Percentiles rank a stretch among this genome's conserved stretches.
Conservation (phyloP, 2,329 filamentous ascomycete genomes). For the Colletotrichum falcatum region DNA sequence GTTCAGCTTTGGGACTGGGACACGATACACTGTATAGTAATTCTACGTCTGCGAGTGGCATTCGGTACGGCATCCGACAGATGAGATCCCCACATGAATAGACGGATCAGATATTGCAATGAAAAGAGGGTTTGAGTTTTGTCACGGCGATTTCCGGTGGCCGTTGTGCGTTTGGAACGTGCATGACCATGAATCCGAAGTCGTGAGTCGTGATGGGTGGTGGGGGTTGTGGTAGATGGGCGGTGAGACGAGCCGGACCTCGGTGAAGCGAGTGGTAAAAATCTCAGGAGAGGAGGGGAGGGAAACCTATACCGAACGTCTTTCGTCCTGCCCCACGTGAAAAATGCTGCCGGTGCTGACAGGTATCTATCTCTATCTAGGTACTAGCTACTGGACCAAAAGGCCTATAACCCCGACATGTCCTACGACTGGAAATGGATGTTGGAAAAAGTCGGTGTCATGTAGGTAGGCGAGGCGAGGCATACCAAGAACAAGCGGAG, state of each 20-base stretch:
- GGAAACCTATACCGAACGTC: background rate
- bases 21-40: constrained; percentile 43
- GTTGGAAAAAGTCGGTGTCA: background rate
- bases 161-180: background rate
- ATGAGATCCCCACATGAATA: constrained; percentile 36
- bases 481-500: background rate
- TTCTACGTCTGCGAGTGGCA: constrained; percentile 38
- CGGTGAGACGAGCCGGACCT: background rate
- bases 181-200: background rate
- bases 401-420: background rate
- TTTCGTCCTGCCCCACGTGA: background rate
- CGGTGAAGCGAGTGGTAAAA: background rate
- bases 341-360: background rate
- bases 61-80: constrained; percentile 36
- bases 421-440: background rate
- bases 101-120: constrained; percentile 36
- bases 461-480: background rate
- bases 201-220: too few species aligned
- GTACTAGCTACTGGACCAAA: too few species aligned
- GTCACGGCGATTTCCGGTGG: background rate
- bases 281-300: background rate
- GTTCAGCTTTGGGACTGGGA: constrained; percentile 38
- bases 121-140: constrained; percentile 22
- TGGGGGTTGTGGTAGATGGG: background rate
- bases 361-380: background rate